A percentile compares a stretch with the other conserved stretches of the same genome.
Evolutionary conservation across 2,329 filamentous ascomycete genomes (phyloP).

Genomic region (Scedosporium apiospermum): DNA sequence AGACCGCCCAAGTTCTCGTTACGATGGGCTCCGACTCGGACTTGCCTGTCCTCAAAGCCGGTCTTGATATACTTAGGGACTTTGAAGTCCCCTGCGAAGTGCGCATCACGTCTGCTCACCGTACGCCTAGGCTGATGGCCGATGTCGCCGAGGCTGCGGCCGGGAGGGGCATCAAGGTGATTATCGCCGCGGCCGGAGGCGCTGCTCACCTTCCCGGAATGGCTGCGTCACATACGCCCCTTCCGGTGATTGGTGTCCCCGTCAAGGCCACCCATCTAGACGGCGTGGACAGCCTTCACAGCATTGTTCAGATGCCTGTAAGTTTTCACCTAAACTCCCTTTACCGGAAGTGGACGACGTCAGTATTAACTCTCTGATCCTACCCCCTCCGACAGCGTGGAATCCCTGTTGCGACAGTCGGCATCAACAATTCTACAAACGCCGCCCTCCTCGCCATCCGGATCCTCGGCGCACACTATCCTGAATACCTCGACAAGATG

Average conservation of each 20-base stretch:
- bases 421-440: constrained; percentile 73
- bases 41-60: constrained; percentile 56
- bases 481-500: constrained; percentile 46
- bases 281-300: constrained; percentile 60
- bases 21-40: constrained; percentile 83
- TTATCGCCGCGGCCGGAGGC: constrained; percentile 68
- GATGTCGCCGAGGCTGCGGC: constrained; percentile 55
- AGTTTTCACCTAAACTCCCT: constrained; percentile 19
- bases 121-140: constrained; percentile 63
- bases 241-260: constrained; percentile 71
- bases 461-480: constrained; percentile 52
- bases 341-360: constrained; percentile 29
- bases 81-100: constrained; percentile 64
- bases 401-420: constrained; percentile 65
- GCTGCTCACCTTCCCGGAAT: constrained; percentile 69
- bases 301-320: constrained; percentile 71
- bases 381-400: constrained; percentile 32
- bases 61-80: constrained; percentile 55
- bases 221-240: constrained; percentile 58
- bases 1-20: constrained; percentile 47
- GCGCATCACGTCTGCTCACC: constrained; percentile 72
- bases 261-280: constrained; percentile 66
- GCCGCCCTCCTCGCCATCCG: constrained; percentile 63
- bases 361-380: constrained; percentile 20
- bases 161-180: constrained; percentile 57